A percentile compares a stretch with the other conserved stretches of the same genome.
Conservation (phyloP, 768 basidiomycete species). For the Lactifluus rugatus region DNA sequence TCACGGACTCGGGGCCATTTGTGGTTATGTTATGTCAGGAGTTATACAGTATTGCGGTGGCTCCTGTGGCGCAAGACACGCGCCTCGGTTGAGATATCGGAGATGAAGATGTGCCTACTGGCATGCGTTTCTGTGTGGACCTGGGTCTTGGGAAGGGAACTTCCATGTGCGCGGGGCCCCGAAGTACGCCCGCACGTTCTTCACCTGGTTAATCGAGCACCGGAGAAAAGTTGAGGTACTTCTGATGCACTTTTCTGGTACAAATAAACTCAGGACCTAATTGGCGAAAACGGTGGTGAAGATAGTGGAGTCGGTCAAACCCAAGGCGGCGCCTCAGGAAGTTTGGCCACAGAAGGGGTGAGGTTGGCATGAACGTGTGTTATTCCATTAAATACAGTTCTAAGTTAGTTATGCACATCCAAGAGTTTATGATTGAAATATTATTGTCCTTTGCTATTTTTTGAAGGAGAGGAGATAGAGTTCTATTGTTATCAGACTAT, state of each 20-base stretch:
- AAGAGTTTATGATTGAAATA: background rate
- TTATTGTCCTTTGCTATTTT: no score
- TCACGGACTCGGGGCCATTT: no score
- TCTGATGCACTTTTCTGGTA: background rate
- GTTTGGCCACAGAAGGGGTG: background rate
- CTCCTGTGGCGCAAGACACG: background rate
- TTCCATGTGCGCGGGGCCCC: no score
- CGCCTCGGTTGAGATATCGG: background rate
- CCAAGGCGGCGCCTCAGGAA: background rate
- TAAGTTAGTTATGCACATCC: background rate
- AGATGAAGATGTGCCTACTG: background rate
- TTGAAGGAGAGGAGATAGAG: no score
- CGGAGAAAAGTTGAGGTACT: background rate
- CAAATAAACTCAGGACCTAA: background rate
- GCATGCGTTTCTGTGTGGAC: no score
- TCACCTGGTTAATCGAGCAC: background rate
- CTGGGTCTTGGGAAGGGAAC: no score
- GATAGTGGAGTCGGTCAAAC: background rate
- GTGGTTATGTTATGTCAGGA: no score
- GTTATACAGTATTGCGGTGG: no score
- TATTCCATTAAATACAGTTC: background rate
- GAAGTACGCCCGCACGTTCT: background rate
- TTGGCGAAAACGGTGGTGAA: background rate
- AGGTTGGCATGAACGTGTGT: background rate
- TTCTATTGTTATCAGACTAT: no score